Percentiles rank a stretch among this genome's conserved stretches.
Evolutionary conservation across 2,329 filamentous ascomycete genomes (phyloP).

Genomic region (Colletotrichum sojae): DNA sequence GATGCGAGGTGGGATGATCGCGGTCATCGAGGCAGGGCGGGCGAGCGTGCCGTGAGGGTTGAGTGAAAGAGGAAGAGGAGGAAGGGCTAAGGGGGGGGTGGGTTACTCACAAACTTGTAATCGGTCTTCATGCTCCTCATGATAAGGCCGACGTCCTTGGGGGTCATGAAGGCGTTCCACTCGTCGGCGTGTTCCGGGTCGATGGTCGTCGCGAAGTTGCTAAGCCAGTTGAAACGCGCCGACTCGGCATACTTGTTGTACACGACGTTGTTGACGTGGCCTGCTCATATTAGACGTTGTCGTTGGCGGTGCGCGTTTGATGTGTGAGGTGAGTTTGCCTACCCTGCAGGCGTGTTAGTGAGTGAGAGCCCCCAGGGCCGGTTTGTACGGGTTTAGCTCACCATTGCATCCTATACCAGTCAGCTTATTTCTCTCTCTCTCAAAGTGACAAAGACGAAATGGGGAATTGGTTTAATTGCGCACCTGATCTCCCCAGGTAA

Average conservation of each 20-base stretch:
- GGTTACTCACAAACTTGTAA: slow-evolving; percentile 83
- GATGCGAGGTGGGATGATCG: background rate
- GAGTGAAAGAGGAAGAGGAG: too few relatives aligned
- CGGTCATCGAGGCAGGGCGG: too few relatives aligned
- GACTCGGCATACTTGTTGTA: slow-evolving; percentile 90
- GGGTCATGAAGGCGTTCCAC: slow-evolving; percentile 80
- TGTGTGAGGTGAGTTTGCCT: background rate
- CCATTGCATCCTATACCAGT: slow-evolving; percentile 38
- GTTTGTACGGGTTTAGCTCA: background rate
- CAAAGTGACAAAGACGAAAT: background rate
- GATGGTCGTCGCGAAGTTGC: slow-evolving; percentile 75
- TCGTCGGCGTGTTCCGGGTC: slow-evolving; percentile 72
- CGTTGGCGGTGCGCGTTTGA: background rate
- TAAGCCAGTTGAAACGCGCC: slow-evolving; percentile 83
- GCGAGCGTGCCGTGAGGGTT: too few relatives aligned
- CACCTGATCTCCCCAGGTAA: slow-evolving; percentile 91
- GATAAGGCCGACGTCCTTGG: slow-evolving; percentile 79
- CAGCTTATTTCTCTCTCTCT: background rate
- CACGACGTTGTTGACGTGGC: slow-evolving; percentile 88
- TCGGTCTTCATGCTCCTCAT: slow-evolving; percentile 84
- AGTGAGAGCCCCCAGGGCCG: background rate
- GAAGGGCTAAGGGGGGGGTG: background rate
- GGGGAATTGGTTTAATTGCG: slow-evolving; percentile 40
- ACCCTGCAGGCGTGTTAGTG: slow-evolving; percentile 36
- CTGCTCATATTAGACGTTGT: slow-evolving; percentile 40